Percentiles rank a stretch among this genome's conserved stretches.
Conservation (phyloP, 2,329 filamentous ascomycete species). For the Trichoderma pleuroti region DNA sequence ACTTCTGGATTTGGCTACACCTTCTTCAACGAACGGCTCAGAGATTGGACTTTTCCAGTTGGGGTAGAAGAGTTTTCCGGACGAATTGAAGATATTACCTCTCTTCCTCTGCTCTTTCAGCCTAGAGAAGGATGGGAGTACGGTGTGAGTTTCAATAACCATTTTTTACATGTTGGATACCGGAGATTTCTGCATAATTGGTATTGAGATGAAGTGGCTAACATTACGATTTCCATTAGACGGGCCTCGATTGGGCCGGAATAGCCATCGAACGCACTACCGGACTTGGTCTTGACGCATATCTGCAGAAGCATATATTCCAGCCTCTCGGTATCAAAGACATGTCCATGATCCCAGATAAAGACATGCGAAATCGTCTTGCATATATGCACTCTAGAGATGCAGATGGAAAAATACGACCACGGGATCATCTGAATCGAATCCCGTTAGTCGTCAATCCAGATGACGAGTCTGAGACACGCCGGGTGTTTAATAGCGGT, state of each 20-base stretch:
- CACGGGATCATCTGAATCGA: neutral
- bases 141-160: neutral
- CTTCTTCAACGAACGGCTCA: neutral
- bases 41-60: neutral
- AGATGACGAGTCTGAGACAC: neutral
- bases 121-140: slow-evolving; percentile 8
- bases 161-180: neutral
- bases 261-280: neutral
- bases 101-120: neutral
- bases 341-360: neutral
- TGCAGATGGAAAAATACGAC: neutral
- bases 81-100: neutral
- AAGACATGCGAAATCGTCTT: neutral
- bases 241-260: slow-evolving; percentile 1
- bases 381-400: neutral
- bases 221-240: neutral
- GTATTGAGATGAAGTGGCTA: neutral
- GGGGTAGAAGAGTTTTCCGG: neutral
- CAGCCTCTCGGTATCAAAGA: neutral
- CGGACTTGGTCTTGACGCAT: neutral
- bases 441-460: neutral
- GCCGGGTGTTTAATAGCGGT: neutral
- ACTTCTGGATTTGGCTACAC: slow-evolving; percentile 7
- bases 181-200: too few species aligned
- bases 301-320: neutral